Base-by-base conservation (phyloP, 2,329 filamentous ascomycete genomes). In the Diaporthe vexans region DNA sequence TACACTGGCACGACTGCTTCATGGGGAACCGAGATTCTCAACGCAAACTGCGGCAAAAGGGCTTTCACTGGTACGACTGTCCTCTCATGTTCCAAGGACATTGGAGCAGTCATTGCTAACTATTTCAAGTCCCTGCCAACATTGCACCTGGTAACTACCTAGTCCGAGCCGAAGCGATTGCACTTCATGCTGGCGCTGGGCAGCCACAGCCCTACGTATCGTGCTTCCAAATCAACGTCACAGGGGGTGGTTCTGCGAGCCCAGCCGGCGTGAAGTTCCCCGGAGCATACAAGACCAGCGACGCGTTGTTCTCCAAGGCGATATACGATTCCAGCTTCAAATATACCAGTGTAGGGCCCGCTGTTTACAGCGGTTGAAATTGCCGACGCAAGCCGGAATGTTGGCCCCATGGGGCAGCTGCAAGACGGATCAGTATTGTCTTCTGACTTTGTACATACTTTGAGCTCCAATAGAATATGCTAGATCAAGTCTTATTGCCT, bases 231-330 rank as follows among this genome's bases (percentile, higher is more conserved):
- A 82, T 89, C 71, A 85, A 85, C 74, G 83, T 89, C 48, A 84
- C 85, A 40, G 84, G 85, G 35, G 82, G 81, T 19, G 85, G 85
- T 35, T 85, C 81, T 2, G 85, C 82, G 5, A 81, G 81, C 6
- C 86, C 86, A 1, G 74, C 80, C 29, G 79, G 83, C 43, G 86
- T 86, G 35, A 83, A 83, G 72, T 86, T 89, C 76, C 87, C 87
- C 0, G 87, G 87, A 19, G 83, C 86, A 1, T 89, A 89, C 80
- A 84, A 81, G 37, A 80, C 84, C 3, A 83, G 51, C 54, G 72
- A 73, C n/a, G 71, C 58, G 13, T 43, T 72, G 29, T 72, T 72
- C 58, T 51, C 46, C 48, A 72, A 51, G 3, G 35, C 71, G 8
- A 72, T 72, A 17, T 72, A 57, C 19, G 71, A 72, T 59, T 67